Base-by-base conservation (phyloP, 805 yeast species). In the Metschnikowia borealis region DNA sequence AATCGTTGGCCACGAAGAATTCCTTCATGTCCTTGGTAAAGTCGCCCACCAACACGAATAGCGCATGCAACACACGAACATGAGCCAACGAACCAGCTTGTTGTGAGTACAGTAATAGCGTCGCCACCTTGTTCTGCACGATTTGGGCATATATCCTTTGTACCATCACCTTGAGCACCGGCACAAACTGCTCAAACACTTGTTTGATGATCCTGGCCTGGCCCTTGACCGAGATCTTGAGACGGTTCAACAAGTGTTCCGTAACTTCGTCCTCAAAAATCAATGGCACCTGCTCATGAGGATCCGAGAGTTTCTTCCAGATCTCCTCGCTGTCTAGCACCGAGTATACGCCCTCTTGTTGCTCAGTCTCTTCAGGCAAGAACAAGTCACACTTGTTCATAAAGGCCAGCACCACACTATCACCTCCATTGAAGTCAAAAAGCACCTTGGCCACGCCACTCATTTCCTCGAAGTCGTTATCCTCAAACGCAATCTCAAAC, bases 361-460 rank as follows among this genome's bases (percentile, higher is more conserved):
- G 51, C 20, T 50, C 53, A 6, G 52, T 46, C 51, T 80, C 78
- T 54, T 77, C 70, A 35, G 71, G 74, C 48, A 75, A 72, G 65
- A 91, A 86, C 51, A 85, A 78, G 44, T 83, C 86, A 62, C 87
- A 89, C 62, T 87, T 89, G 62, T 82, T 83, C 38, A 91, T 87
- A 68, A 88, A 92, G 44, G 85, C 82, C 62, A 85, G 89, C 7
- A 89, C 85, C 7, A 91, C 92, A 51, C 85, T 83, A 10, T 80
- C 76, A 11, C 97, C 97, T 17, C 89, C 92, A 62, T 92, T 91
- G 71, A 84, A 92, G 53, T 83, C 87, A 47, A 83, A 79, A 45
- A 91, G 73, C 15, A 90, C 80, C 46, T 81, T 81, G 0, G 97
- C 89, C 23, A 84, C 79, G 50, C 84, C 89, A 59, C 80, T 83